Conservation (phyloP, 2,329 filamentous ascomycete species). For the Xylaria sp. region DNA sequence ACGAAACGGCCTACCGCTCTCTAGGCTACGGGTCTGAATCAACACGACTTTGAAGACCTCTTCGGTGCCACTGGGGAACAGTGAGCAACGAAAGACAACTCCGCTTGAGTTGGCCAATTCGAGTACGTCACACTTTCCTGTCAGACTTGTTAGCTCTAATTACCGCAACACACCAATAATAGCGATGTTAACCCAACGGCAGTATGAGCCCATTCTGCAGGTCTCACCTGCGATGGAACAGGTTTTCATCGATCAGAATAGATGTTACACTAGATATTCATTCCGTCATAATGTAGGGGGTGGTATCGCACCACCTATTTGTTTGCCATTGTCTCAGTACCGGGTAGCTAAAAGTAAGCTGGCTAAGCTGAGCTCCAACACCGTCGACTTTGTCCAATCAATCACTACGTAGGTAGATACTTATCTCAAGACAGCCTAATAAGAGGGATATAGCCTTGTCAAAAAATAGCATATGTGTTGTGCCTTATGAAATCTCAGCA, state of each 20-base stretch:
- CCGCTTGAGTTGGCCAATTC: conserved; percentile 24
- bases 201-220: conserved; percentile 3
- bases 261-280: background rate
- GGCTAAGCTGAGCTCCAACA: background rate
- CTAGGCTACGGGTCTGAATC: too few relatives aligned
- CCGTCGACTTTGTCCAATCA: background rate
- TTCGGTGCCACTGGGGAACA: conserved; percentile 5
- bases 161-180: background rate
- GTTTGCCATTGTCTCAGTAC: conserved; percentile 1
- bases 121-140: conserved; percentile 4
- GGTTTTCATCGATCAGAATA: conserved; percentile 13
- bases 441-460: background rate
- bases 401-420: background rate
- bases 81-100: conserved; percentile 5
- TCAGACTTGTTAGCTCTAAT: background rate
- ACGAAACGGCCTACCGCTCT: conserved; percentile 6
- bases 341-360: background rate
- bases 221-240: conserved; percentile 21
- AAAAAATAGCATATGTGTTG: background rate
- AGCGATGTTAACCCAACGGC: background rate
- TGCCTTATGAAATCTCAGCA: background rate
- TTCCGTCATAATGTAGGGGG: background rate
- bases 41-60: background rate
- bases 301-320: conserved; percentile 8
- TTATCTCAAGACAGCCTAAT: background rate